phyloP scores from a whole-genome alignment of 371 early-diverging fungal species.

The Ecytonucleospora hepatopenaei region DNA sequence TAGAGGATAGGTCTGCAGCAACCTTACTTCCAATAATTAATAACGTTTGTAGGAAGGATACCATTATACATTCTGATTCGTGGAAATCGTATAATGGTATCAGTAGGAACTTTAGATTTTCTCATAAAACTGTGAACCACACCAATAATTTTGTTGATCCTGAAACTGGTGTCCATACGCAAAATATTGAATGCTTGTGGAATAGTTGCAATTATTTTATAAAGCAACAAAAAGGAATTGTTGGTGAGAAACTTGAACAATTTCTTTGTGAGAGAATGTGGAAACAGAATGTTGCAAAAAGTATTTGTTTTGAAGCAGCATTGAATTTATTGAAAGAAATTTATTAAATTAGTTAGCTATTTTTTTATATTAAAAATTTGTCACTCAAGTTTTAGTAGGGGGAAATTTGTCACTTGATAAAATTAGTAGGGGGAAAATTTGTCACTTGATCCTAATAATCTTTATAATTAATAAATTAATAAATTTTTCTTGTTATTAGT shows the following conservation, averaged over 20 bases:
- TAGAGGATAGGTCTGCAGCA: neutral
- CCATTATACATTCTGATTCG: conserved; percentile 10
- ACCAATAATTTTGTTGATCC: conserved; percentile 16
- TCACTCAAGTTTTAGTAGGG: too few relatives aligned
- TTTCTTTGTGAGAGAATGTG: too few relatives aligned
- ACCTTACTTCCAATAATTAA: conserved; percentile 13
- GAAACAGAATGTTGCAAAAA: too few relatives aligned
- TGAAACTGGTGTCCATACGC: conserved; percentile 11
- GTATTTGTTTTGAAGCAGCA: too few relatives aligned
- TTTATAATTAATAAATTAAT: too few relatives aligned
- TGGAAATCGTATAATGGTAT: conserved; percentile 10
- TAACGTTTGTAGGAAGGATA: neutral
- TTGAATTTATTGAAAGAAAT: too few relatives aligned
- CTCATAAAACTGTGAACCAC: conserved; percentile 26
- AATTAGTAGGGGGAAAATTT: too few relatives aligned
- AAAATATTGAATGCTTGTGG: conserved; percentile 22
- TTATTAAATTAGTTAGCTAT: too few relatives aligned
- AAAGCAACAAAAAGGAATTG: conserved; percentile 4
- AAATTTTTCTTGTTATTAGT: too few relatives aligned
- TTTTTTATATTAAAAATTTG: too few relatives aligned
- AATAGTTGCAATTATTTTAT: conserved; percentile 5
- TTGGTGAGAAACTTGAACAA: neutral
- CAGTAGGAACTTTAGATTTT: conserved; percentile 5
- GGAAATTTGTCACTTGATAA: too few relatives aligned
- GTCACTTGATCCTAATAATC: too few relatives aligned